Evolutionary conservation across 139 green algal species (phyloP), one percentile per base, ranked within the genome.

Genomic region (Picocystis salinarum): DNA sequence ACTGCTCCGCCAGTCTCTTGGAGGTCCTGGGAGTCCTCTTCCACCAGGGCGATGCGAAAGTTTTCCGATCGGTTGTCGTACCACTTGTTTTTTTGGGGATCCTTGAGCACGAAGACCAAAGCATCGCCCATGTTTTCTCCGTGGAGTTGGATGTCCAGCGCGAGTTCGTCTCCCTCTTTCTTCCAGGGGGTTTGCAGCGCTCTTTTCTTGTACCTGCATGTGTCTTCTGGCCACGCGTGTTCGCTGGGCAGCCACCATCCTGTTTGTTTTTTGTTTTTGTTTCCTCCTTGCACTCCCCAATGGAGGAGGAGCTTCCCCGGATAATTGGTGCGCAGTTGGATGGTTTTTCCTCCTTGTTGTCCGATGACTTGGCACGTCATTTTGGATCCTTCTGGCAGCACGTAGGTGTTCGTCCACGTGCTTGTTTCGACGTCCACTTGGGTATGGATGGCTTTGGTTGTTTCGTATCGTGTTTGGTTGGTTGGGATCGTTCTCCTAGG

Each of bases 91-190:
- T 53, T 40, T 30, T 24, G 33, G 7, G 41, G 33, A 31, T 95
- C 82, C 66, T 95, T 95, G 11, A 95, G 30, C 27, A 94, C 88
- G n/a, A n/a, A n/a, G n/a, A n/a, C n/a, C n/a, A n/a, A n/a, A n/a
- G n/a, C n/a, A n/a, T n/a, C n/a, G n/a, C n/a, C n/a, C n/a, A n/a
- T n/a, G n/a, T n/a, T n/a, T n/a, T n/a, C n/a, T n/a, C n/a, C n/a
- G n/a, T n/a, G n/a, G n/a, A n/a, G n/a, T n/a, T n/a, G 28, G 4
- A 48, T 6, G 19, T 47, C 31, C 13, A 66, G 26, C 45, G 51
- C 42, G 50, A 55, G 49, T 3, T 6, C 24, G 3, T 18, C 40
- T 15, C 45, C 44, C 7, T 36, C 48, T 18, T 4, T n/a, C 52
- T 68, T 10, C 44, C 72, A 93, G 1, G 76, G 79, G 12, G 81